phyloP scores from a whole-genome alignment of 2,329 filamentous ascomycete genomes.

The Fusarium poae region DNA sequence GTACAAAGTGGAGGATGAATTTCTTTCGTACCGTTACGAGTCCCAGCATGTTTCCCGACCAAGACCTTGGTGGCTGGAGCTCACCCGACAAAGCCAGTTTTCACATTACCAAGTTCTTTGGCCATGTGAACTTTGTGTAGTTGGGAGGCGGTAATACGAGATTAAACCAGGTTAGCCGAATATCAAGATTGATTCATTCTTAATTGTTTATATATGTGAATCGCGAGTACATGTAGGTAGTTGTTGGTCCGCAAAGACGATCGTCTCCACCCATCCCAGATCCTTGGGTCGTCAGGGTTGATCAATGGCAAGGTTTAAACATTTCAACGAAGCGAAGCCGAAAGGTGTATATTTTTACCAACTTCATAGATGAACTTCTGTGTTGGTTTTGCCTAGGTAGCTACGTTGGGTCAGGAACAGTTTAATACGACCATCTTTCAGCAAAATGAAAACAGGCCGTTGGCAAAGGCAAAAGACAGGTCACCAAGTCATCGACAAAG shows the following conservation, averaged over 20 bases:
- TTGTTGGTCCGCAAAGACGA: background rate
- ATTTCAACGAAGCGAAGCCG: too few relatives aligned
- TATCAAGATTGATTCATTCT: background rate
- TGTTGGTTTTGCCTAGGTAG: too few relatives aligned
- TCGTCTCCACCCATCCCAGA: background rate
- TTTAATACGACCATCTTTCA: too few relatives aligned
- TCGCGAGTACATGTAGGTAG: background rate
- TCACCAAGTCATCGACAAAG: too few relatives aligned
- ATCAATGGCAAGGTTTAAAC: background rate
- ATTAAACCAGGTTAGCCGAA: background rate
- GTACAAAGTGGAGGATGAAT: conserved; percentile 65
- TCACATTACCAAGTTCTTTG: conserved; percentile 63
- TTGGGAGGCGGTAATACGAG: fast-evolving
- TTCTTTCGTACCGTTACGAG: conserved; percentile 63
- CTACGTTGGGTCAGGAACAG: too few relatives aligned
- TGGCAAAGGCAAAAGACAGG: too few relatives aligned
- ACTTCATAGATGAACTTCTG: too few relatives aligned
- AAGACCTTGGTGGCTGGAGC: conserved; percentile 61
- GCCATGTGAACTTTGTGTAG: conserved; percentile 56
- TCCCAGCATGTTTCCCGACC: conserved; percentile 59
- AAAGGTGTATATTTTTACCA: too few relatives aligned
- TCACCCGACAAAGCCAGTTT: conserved; percentile 61
- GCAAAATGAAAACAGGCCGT: too few relatives aligned
- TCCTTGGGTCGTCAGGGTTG: conserved; percentile 4
- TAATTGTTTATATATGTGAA: background rate